A percentile compares a stretch with the other conserved stretches of the same genome.
phyloP scores from a whole-genome alignment of 2,329 filamentous ascomycete genomes.

The Stylonectria norvegica region DNA sequence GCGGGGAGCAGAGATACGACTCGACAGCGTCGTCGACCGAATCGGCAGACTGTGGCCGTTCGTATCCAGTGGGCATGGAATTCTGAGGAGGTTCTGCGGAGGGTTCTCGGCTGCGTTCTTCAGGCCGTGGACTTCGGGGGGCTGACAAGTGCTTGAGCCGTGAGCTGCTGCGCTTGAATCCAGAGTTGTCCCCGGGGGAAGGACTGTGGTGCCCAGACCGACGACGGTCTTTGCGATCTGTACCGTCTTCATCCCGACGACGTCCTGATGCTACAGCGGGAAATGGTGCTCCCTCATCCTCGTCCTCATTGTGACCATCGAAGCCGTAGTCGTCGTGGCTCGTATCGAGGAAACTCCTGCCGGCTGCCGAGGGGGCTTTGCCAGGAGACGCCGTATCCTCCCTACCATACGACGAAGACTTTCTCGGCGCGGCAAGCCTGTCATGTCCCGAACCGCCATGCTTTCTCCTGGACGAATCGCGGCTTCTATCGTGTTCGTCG shows the following conservation, averaged over 20 bases:
- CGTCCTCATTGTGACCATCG: slow-evolving; percentile 26
- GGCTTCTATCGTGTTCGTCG: slow-evolving; percentile 30
- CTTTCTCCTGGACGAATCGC: slow-evolving; percentile 17
- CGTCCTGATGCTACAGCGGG: slow-evolving; percentile 64
- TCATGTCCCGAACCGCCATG: slow-evolving; percentile 11
- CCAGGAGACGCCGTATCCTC: slow-evolving; percentile 21
- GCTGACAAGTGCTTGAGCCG: slow-evolving; percentile 57
- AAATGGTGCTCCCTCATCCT: slow-evolving; percentile 66
- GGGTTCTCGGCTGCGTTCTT: slow-evolving; percentile 33
- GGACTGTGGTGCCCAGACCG: slow-evolving; percentile 49
- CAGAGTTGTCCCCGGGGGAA: slow-evolving; percentile 43
- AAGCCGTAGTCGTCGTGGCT: slow-evolving; percentile 31
- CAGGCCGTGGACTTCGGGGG: slow-evolving; percentile 39
- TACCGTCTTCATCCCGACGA: slow-evolving; percentile 48
- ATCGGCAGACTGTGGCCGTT: slow-evolving; percentile 74
- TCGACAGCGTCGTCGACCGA: slow-evolving; percentile 87
- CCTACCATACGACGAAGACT: slow-evolving; percentile 22
- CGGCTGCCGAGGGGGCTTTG: slow-evolving; percentile 17
- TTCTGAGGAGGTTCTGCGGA: slow-evolving; percentile 28
- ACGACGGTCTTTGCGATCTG: slow-evolving; percentile 43
- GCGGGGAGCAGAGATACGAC: slow-evolving; percentile 76
- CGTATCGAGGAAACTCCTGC: slow-evolving; percentile 23
- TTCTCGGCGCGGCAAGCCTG: slow-evolving; percentile 4
- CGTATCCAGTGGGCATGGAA: slow-evolving; percentile 53
- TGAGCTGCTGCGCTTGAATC: slow-evolving; percentile 54